A percentile compares a stretch with the other conserved stretches of the same genome.
phyloP scores from a whole-genome alignment of 2,329 filamentous ascomycete species.

The Aureobasidium zeae region DNA sequence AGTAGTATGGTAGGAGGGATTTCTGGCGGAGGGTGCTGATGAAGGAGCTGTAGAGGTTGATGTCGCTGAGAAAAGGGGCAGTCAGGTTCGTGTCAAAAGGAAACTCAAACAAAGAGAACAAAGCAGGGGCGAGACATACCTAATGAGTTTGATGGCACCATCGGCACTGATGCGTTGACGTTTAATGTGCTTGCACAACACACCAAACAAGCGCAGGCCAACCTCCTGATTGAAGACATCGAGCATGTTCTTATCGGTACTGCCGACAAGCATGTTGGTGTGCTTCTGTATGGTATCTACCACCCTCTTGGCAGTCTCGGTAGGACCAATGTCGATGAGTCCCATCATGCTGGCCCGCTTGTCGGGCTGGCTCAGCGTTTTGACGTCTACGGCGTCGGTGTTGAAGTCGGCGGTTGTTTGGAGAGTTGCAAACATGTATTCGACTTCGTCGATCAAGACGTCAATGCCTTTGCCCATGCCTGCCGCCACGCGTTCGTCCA shows the following conservation, averaged over 20 bases:
- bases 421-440: conserved; percentile 84
- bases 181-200: conserved; percentile 94
- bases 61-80: conserved; percentile 53
- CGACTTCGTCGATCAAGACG: conserved; percentile 95
- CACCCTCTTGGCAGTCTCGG: conserved; percentile 66
- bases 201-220: conserved; percentile 80
- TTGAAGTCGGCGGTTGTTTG: conserved; percentile 88
- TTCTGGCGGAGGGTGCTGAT: conserved; percentile 72
- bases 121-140: conserved; percentile 32
- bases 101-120: background rate
- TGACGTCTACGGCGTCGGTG: conserved; percentile 27
- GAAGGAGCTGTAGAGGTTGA: conserved; percentile 87
- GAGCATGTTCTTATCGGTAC: conserved; percentile 94
- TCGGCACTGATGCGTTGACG: conserved; percentile 84
- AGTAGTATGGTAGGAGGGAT: conserved; percentile 81
- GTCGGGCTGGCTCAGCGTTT: conserved; percentile 7
- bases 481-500: conserved; percentile 91
- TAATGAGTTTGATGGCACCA: conserved; percentile 83
- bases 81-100: background rate
- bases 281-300: conserved; percentile 81
- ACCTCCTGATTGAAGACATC: conserved; percentile 99
- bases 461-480: conserved; percentile 97
- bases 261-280: conserved; percentile 85
- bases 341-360: conserved; percentile 23
- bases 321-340: conserved; percentile 58